Base-by-base conservation (phyloP, 176 grass and related monocot genomes). In the Aegilops tauschii region DNA sequence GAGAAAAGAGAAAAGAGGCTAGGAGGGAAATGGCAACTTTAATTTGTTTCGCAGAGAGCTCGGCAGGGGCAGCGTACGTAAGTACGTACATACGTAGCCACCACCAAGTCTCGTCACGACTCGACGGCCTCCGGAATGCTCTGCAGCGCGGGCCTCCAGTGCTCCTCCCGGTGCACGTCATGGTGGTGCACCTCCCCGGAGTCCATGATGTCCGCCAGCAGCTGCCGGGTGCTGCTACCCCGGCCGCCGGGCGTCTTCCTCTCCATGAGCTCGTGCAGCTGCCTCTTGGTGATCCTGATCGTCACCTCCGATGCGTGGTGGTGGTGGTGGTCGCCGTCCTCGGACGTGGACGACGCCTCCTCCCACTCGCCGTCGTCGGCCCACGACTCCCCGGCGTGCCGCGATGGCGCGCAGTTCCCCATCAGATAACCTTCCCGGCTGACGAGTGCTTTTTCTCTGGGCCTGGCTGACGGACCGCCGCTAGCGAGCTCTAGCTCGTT, bases 211-310 rank as follows among this genome's bases (percentile, higher is more conserved):
- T 90, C 86, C 42, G 86, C 86, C 85, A 95, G 78, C 69, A 95
- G 63, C 80, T 90, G 83, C 64, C 71, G 39, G 77, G 50, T 54
- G 50, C 70, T 64, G n/a, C 28, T 61, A n/a, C 69, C 81, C 1
- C 27, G 6, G 12, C 21, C 28, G 45, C 21, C 2, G 29, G 32
- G 3, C 45, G 54, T 32, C 4, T 21, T 80, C 21, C 61, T 76
- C 65, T 81, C 90, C 86, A 90, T 80, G 50, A 90, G 77, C 77
- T 94, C 88, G 39, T 97, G 90, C 83, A 94, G 72, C 59, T 90
- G 90, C 83, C 85, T 92, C 77, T 77, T 97, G 29, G 49, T 87
- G 78, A 97, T 94, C 84, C 85, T 90, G 49, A 97, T 91, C 66
- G 86, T 97, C 71, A 97, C 88, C 90, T 94, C 88, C 10, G 73